phyloP scores from a whole-genome alignment of 2,329 filamentous ascomycete genomes.

The Penicillium rolfsii region DNA sequence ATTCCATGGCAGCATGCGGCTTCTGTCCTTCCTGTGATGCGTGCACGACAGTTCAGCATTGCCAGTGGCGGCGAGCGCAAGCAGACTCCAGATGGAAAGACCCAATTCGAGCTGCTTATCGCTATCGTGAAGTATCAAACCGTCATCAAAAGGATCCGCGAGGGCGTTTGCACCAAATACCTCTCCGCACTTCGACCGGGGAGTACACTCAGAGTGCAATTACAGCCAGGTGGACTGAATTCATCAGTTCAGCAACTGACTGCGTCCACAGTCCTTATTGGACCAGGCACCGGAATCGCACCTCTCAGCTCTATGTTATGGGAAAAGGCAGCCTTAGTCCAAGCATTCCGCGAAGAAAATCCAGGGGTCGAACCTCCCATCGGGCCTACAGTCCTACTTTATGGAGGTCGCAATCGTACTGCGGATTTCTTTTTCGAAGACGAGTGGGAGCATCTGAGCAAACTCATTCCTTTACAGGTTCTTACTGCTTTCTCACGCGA shows the following conservation, averaged over 20 bases:
- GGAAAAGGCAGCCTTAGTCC: conserved; percentile 60
- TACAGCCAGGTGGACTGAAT: conserved; percentile 58
- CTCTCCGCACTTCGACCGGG: conserved; percentile 66
- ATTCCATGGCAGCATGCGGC: conserved; percentile 75
- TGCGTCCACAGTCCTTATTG: conserved; percentile 73
- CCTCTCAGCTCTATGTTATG: conserved; percentile 81
- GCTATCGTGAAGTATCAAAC: conserved; percentile 92
- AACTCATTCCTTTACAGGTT: conserved; percentile 55
- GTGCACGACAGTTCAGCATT: conserved; percentile 93
- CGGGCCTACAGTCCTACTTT: conserved; percentile 69
- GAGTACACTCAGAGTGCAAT: conserved; percentile 62
- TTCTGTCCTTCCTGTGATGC: conserved; percentile 76
- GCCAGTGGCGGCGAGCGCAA: conserved; percentile 68
- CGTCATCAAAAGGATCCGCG: conserved; percentile 77
- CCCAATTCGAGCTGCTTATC: conserved; percentile 71
- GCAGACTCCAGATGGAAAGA: conserved; percentile 40
- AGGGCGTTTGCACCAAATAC: conserved; percentile 90
- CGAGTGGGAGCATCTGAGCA: conserved; percentile 66
- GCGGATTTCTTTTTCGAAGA: conserved; percentile 81
- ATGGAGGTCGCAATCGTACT: conserved; percentile 74
- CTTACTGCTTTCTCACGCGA: conserved; percentile 73
- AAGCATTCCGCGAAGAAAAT: conserved; percentile 36
- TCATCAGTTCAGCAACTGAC: conserved; percentile 51
- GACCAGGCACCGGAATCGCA: conserved; percentile 83
- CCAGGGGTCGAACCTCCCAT: conserved; percentile 33